Evolutionary conservation across 1,284 basidiomycete species (phyloP).

Genomic region (Microbotryum scabiosae): DNA sequence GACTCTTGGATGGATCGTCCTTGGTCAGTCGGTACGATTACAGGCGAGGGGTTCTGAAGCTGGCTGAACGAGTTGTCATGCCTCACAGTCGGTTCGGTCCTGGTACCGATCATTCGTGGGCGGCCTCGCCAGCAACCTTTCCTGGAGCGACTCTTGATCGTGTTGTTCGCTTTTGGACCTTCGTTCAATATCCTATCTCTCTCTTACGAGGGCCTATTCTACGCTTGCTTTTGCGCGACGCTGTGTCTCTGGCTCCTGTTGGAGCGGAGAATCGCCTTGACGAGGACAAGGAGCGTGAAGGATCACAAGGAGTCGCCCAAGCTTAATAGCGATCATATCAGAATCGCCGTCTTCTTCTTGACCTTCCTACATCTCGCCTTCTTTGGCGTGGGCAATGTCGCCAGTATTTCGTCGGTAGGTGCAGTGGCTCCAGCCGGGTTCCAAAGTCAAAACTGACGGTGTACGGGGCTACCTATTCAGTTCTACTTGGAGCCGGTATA

Average conservation of each 20-base stretch:
- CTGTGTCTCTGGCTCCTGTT: conserved; percentile 62
- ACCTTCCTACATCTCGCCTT: conserved; percentile 82
- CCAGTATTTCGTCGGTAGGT: conserved; percentile 47
- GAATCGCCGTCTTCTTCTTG: conserved; percentile 71
- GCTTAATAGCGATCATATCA: conserved; percentile 54
- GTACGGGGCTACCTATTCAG: conserved; percentile 53
- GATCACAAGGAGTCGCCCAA: conserved; percentile 7
- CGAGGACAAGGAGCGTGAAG: conserved; percentile 13
- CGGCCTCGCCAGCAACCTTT: conserved; percentile 27
- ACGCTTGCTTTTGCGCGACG: conserved; percentile 56
- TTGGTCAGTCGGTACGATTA: conserved; percentile 50
- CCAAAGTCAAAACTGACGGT: conserved; percentile 62
- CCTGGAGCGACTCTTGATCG: conserved; percentile 36
- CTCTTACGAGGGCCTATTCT: conserved; percentile 75
- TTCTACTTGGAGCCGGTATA: conserved; percentile 88
- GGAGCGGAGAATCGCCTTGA: conserved; percentile 48
- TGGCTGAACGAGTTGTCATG: neutral
- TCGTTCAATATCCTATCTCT: conserved; percentile 74
- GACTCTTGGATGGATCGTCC: conserved; percentile 55
- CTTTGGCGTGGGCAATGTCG: conserved; percentile 68
- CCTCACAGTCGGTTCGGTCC: neutral
- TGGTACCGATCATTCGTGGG: conserved; percentile 12
- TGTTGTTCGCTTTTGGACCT: conserved; percentile 55
- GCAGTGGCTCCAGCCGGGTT: neutral
- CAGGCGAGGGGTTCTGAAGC: neutral